Percentiles rank a stretch among this genome's conserved stretches.
These are phyloP conservation scores for Neofusicoccum cordaticola DNA, from an alignment of 2,329 filamentous ascomycete species.

Conservation along the genomic window DNA sequence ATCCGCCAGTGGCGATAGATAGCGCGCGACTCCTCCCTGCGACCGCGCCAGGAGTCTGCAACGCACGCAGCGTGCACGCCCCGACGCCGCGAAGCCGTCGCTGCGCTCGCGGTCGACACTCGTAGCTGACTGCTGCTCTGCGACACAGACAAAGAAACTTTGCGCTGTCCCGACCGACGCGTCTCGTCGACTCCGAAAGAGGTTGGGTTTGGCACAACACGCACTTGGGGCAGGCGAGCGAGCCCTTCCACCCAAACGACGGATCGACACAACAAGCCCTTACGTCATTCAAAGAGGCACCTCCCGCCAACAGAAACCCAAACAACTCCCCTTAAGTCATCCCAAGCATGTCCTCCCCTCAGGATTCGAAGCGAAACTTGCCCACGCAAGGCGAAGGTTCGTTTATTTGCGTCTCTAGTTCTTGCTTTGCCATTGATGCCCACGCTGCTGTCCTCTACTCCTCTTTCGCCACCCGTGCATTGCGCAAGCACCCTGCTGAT, in stretches of 20 bases:
- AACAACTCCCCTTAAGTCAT: slow-evolving; percentile 33
- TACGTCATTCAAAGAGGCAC: slow-evolving; percentile 38
- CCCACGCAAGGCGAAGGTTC: slow-evolving; percentile 35
- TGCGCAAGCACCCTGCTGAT: neutral
- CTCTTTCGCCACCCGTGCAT: neutral
- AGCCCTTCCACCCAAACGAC: slow-evolving; percentile 14
- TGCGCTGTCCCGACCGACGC: neutral
- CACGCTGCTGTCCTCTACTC: neutral
- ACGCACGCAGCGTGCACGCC: neutral
- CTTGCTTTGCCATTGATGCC: neutral
- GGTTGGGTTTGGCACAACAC: slow-evolving; percentile 22
- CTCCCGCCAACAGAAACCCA: slow-evolving; percentile 32
- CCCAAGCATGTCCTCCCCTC: slow-evolving; percentile 38
- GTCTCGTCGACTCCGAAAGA: slow-evolving; percentile 20
- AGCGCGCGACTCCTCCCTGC: slow-evolving; percentile 16
- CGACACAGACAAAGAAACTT: slow-evolving; percentile 16
- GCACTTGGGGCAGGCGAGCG: slow-evolving; percentile 23
- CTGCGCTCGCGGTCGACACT: neutral
- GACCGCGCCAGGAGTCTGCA: slow-evolving; percentile 14
- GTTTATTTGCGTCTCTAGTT: slow-evolving; percentile 18
- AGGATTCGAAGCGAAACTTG: slow-evolving; percentile 35
- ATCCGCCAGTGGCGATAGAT: slow-evolving; percentile 15
- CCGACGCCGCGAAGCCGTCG: neutral
- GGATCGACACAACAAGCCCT: slow-evolving; percentile 26
- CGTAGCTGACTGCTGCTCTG: slow-evolving; percentile 7